A percentile compares a stretch with the other conserved stretches of the same genome.
Evolutionary conservation across 2,329 filamentous ascomycete species (phyloP).

Genomic region (Apiospora aurea): DNA sequence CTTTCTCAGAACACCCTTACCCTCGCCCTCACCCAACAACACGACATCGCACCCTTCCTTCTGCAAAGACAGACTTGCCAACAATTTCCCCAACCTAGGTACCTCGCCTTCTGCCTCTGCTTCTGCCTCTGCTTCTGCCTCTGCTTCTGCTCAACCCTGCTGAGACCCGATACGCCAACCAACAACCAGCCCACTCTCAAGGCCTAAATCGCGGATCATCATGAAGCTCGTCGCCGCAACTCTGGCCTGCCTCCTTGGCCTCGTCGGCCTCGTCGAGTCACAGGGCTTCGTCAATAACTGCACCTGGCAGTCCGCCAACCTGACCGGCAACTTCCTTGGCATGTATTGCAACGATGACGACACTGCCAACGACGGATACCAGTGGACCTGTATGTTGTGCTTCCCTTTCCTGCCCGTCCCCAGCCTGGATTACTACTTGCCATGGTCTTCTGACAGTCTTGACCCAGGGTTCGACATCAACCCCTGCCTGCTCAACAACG

Average conservation of each 20-base stretch:
- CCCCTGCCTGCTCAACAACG: constrained; percentile 40
- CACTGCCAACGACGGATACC: constrained; percentile 44
- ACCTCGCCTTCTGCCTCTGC: background rate
- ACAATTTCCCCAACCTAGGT: background rate
- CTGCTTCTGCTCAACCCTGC: background rate
- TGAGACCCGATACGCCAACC: background rate
- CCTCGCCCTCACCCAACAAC: background rate
- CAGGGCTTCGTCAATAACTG: constrained; percentile 45
- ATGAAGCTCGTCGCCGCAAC: constrained; percentile 27
- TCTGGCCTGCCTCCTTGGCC: constrained; percentile 27
- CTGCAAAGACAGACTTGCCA: background rate
- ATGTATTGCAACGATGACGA: constrained; percentile 50
- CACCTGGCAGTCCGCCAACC: constrained; percentile 44
- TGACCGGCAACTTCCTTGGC: constrained; percentile 44
- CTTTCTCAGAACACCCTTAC: no score
- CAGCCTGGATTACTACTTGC: background rate
- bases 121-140: no score
- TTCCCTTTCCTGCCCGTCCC: background rate
- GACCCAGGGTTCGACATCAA: constrained; percentile 46
- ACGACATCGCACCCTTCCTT: background rate
- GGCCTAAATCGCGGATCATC: background rate
- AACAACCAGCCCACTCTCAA: no score
- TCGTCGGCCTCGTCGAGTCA: constrained; percentile 40
- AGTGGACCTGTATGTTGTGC: constrained; percentile 47
- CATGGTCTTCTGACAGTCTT: background rate